Base-by-base conservation (phyloP, 179 eudicot genomes). In the Patellifolia procumbens region DNA sequence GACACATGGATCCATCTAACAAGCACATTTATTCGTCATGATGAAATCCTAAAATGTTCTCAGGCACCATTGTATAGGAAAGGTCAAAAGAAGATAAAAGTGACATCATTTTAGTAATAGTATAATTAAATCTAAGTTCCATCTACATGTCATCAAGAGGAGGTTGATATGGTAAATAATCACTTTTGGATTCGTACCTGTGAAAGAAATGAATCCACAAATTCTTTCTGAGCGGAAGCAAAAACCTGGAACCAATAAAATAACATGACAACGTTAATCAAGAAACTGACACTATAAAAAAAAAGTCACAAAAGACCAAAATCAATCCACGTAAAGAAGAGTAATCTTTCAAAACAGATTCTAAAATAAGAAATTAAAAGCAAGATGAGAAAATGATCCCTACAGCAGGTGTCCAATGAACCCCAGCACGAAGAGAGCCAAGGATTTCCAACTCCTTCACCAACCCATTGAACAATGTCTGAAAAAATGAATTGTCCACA, bases 401-500 rank as follows among this genome's bases (percentile, higher is more conserved):
- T 91, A 93, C 99, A 67, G 89, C 70, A 34, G 99, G 99, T 42
- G 99, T 96, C 99, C 99, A 96, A 70, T 93, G 93, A 45, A 90
- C 97, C 82, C 99, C 99, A 72, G 98, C 98, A 70, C 99, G 98
- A 82, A 96, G 88, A 13, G 96, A 91, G 74, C 99, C 99, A 76
- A 91, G 92, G 79, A 96, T 86, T 73, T 88, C 85, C 49, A 87
- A 89, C 48, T 91, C 97, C 87, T 91, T 93, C 84, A 91, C 88
- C 85, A 93, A 79, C 61, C 86, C 87, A 74, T 88, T 93, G 72
- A 95, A 93, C 81, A 95, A 76, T 56, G 99, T 90, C 76, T 95
- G 99, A 76, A 95, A 93, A 83, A 95, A 95, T 2, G 97, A 88
- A 81, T 86, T 89, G 68, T 93, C 99, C 76, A 90, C 89, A 61